Conservation (phyloP, 75 land plant genomes). For the Pinus albicaulis region DNA sequence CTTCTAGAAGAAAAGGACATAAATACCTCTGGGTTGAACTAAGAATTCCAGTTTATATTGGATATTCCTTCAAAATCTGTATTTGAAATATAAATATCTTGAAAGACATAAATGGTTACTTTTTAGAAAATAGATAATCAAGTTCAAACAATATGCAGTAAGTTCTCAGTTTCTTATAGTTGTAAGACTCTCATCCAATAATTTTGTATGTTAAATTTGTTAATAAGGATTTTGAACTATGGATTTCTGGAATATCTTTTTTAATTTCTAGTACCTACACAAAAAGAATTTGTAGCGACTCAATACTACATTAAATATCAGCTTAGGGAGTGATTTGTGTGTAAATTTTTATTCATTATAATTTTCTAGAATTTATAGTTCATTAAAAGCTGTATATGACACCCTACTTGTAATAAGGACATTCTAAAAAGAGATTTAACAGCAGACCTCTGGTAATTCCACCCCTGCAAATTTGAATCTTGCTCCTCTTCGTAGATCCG, state of each 20-base stretch:
- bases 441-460: slow-evolving; percentile 48
- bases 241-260: background rate
- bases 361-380: background rate
- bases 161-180: background rate
- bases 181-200: background rate
- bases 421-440: background rate
- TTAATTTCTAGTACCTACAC: background rate
- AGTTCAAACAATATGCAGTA: background rate
- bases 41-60: background rate
- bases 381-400: background rate
- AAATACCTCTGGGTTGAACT: background rate
- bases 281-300: too few species aligned
- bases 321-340: background rate
- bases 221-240: background rate
- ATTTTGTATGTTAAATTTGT: background rate
- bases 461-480: slow-evolving; percentile 72
- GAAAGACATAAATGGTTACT: background rate
- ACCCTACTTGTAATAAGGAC: background rate
- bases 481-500: slow-evolving; percentile 79
- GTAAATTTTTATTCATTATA: background rate
- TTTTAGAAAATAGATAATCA: background rate
- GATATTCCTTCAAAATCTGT: background rate
- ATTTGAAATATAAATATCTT: background rate
- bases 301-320: too few species aligned
- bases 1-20: background rate